A percentile compares a stretch with the other conserved stretches of the same genome.
Conservation (phyloP, 2,329 filamentous ascomycete species). For the Talaromyces sp. region DNA sequence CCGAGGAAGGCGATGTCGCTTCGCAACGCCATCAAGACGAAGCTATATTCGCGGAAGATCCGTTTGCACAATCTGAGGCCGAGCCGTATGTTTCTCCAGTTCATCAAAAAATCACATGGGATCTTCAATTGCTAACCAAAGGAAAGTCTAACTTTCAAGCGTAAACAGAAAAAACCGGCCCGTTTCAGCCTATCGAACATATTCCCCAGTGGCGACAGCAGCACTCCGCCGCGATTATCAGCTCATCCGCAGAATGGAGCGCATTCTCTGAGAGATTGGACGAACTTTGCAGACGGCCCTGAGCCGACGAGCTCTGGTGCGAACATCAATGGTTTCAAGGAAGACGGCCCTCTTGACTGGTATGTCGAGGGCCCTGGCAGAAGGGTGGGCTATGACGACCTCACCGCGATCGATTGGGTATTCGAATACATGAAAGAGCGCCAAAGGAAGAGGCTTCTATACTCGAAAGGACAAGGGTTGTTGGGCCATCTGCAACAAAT, state of each 20-base stretch:
- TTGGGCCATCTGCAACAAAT: slow-evolving; percentile 68
- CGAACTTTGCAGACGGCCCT: slow-evolving; percentile 11
- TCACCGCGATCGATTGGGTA: slow-evolving; percentile 99
- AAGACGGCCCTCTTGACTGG: slow-evolving; percentile 62
- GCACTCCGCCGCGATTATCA: slow-evolving; percentile 19
- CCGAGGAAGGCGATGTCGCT: slow-evolving; percentile 17
- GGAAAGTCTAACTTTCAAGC: slow-evolving; percentile 38
- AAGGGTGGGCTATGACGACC: slow-evolving; percentile 88
- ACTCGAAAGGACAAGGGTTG: slow-evolving; percentile 63
- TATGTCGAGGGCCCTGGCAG: slow-evolving; percentile 82
- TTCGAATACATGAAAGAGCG: slow-evolving; percentile 97
- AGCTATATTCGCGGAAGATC: slow-evolving; percentile 18
- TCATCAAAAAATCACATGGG: neutral
- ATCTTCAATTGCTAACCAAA: neutral
- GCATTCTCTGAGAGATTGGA: slow-evolving; percentile 22
- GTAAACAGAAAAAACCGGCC: slow-evolving; percentile 36
- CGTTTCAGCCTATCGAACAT: slow-evolving; percentile 37
- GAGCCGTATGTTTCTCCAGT: slow-evolving; percentile 28
- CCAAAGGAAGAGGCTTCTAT: slow-evolving; percentile 74
- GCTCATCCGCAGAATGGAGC: slow-evolving; percentile 22
- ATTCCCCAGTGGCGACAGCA: slow-evolving; percentile 26
- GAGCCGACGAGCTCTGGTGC: slow-evolving; percentile 13
- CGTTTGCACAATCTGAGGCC: slow-evolving; percentile 25
- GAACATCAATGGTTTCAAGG: slow-evolving; percentile 30
- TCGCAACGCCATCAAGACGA: slow-evolving; percentile 18